Evolutionary conservation across 169 alveolate species (phyloP).

Genomic region (Amoebophrya sp.): DNA sequence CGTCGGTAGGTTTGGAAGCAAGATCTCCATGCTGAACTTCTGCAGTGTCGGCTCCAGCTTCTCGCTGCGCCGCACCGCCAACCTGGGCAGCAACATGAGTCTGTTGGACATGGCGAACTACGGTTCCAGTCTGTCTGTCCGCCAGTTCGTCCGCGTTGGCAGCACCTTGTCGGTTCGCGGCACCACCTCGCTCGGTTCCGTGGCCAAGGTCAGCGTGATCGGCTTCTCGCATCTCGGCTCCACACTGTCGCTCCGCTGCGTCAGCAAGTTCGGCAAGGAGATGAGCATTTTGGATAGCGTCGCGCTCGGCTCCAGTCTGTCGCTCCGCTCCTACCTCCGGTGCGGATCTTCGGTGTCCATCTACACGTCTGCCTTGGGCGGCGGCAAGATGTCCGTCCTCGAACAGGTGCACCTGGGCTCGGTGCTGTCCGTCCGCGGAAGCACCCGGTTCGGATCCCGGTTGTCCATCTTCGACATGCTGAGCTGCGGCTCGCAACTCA

Average conservation of each 20-base stretch:
- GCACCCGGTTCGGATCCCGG: not conserved
- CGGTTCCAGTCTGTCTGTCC: not conserved
- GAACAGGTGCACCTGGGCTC: not conserved
- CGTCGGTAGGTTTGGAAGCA: not conserved
- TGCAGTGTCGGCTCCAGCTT: not conserved
- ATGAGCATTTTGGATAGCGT: too few relatives aligned
- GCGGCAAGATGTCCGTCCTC: not conserved
- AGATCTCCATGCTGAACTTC: not conserved
- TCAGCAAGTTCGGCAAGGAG: not conserved
- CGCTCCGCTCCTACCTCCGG: conserved; percentile 1
- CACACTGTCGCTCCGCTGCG: not conserved
- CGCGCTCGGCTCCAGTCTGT: not conserved
- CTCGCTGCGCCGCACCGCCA: conserved; percentile 14
- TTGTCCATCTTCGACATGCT: not conserved
- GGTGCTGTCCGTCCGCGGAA: not conserved
- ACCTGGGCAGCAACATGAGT: not conserved
- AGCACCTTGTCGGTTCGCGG: not conserved
- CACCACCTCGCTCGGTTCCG: too few relatives aligned
- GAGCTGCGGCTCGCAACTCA: not conserved
- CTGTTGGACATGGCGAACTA: not conserved
- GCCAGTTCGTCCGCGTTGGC: not conserved
- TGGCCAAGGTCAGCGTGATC: not conserved
- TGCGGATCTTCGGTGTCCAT: conserved; percentile 7
- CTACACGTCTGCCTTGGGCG: not conserved
- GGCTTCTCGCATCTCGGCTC: not conserved